Conservation (phyloP, 805 yeast genomes). For the Kodamaea kakaduensis region DNA sequence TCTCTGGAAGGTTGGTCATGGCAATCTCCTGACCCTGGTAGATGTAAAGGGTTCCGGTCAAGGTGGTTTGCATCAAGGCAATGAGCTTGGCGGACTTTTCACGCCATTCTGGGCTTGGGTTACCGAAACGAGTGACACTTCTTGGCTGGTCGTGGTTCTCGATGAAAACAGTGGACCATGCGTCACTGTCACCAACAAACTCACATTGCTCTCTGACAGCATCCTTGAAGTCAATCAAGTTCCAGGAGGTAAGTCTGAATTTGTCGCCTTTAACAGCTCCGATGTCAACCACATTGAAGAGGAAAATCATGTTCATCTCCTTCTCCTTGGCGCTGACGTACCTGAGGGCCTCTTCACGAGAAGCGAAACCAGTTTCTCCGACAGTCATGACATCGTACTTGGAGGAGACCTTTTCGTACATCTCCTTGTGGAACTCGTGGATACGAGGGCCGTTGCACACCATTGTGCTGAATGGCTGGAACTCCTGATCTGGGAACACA, state of each 20-base stretch:
- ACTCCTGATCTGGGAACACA: constrained; percentile 33
- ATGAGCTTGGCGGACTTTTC: constrained; percentile 45
- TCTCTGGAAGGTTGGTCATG: constrained; percentile 44
- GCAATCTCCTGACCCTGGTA: constrained; percentile 64
- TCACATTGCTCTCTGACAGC: constrained; percentile 16
- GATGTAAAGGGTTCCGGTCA: constrained; percentile 52
- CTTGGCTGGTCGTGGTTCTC: constrained; percentile 62
- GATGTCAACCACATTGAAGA: constrained; percentile 29
- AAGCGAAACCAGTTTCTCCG: constrained; percentile 48
- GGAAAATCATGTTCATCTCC: constrained; percentile 37
- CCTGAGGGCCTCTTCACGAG: constrained; percentile 37
- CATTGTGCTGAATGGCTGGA: constrained; percentile 33
- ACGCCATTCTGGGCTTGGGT: constrained; percentile 24
- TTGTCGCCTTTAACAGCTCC: constrained; percentile 34
- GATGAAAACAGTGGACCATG: constrained; percentile 53
- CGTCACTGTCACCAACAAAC: constrained; percentile 46
- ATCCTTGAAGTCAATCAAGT: constrained; percentile 37
- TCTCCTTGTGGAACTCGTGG: constrained; percentile 54
- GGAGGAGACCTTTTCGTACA: constrained; percentile 39
- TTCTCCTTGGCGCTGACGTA: constrained; percentile 38
- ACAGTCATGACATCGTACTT: constrained; percentile 53
- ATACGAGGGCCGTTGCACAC: constrained; percentile 49
- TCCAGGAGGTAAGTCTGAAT: constrained; percentile 30
- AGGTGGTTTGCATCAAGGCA: constrained; percentile 41
- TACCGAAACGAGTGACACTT: constrained; percentile 48